Evolutionary conservation across 2,329 filamentous ascomycete genomes (phyloP).

Genomic region (Monosporascus sp.): DNA sequence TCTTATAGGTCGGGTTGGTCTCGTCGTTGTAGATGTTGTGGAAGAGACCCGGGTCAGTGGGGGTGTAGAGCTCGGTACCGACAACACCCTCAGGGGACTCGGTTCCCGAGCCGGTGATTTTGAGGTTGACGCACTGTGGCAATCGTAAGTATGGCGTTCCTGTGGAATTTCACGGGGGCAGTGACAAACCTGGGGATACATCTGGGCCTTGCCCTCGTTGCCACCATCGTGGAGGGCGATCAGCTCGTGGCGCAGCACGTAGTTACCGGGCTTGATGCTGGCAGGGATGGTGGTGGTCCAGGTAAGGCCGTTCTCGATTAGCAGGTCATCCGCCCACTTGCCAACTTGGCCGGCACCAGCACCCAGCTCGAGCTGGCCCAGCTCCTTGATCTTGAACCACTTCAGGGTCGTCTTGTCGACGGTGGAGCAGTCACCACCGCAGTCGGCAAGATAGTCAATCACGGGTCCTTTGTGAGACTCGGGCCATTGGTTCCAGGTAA

Average conservation of each 20-base stretch:
- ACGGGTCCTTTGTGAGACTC: slow-evolving; percentile 42
- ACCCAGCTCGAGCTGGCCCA: slow-evolving; percentile 31
- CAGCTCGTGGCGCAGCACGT: slow-evolving; percentile 44
- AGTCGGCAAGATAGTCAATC: slow-evolving; percentile 31
- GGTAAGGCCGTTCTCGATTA: slow-evolving; percentile 41
- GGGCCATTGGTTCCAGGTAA: slow-evolving; percentile 65
- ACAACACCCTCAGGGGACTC: background rate
- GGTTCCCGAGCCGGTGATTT: background rate
- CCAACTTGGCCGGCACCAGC: slow-evolving; percentile 29
- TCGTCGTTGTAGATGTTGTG: slow-evolving; percentile 6
- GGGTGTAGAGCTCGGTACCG: background rate
- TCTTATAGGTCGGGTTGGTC: slow-evolving; percentile 1
- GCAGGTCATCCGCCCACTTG: slow-evolving; percentile 27
- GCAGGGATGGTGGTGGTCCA: slow-evolving; percentile 40
- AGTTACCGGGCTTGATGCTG: slow-evolving; percentile 38
- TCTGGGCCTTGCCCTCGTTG: slow-evolving; percentile 35
- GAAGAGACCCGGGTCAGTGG: background rate
- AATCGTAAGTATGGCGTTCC: no score
- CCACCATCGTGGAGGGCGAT: slow-evolving; percentile 40
- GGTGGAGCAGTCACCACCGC: slow-evolving; percentile 22
- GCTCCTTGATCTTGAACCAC: slow-evolving; percentile 26
- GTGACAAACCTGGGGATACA: slow-evolving; percentile 9
- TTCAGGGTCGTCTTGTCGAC: slow-evolving; percentile 25
- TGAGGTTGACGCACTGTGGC: background rate
- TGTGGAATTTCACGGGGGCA: no score